Conservation (phyloP, 1,284 basidiomycete genomes). For the Ganoderma leucocontextum region DNA sequence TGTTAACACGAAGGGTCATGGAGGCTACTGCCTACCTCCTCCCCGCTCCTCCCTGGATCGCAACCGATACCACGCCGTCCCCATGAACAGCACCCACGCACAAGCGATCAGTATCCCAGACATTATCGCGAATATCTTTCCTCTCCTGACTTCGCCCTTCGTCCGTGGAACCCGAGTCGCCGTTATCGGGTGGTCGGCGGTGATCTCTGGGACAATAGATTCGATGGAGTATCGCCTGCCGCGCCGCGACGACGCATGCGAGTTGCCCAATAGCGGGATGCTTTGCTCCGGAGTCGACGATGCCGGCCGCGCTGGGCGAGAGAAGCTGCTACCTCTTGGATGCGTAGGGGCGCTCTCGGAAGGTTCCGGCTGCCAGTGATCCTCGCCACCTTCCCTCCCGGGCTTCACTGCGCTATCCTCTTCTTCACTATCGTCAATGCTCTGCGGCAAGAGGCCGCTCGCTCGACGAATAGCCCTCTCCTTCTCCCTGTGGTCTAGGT, state of each 20-base stretch:
- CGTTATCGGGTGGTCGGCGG: constrained; percentile 24
- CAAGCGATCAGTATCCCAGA: constrained; percentile 55
- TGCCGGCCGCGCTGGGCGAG: constrained; percentile 22
- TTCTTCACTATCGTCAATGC: constrained; percentile 30
- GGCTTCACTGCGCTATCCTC: constrained; percentile 17
- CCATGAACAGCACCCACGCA: constrained; percentile 75
- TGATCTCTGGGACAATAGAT: constrained; percentile 23
- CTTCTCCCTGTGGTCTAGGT: constrained; percentile 51
- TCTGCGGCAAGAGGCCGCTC: constrained; percentile 33
- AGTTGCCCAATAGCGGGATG: constrained; percentile 38
- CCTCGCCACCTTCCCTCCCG: constrained; percentile 23
- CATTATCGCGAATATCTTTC: constrained; percentile 56
- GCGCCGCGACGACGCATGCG: constrained; percentile 33
- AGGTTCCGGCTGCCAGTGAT: constrained; percentile 23
- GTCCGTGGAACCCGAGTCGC: constrained; percentile 41
- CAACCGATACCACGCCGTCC: constrained; percentile 65
- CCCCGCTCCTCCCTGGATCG: constrained; percentile 50
- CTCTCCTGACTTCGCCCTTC: constrained; percentile 54
- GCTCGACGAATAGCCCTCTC: constrained; percentile 33
- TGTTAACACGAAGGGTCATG: neutral
- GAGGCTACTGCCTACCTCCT: constrained; percentile 26
- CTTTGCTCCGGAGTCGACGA: constrained; percentile 36
- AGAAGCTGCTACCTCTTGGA: constrained; percentile 6
- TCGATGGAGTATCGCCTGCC: constrained; percentile 38
- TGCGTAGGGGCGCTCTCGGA: constrained; percentile 22